A percentile compares a stretch with the other conserved stretches of the same genome.
Evolutionary conservation across 805 yeast species (phyloP).

Genomic region (Cyberlindnera saturnus): DNA sequence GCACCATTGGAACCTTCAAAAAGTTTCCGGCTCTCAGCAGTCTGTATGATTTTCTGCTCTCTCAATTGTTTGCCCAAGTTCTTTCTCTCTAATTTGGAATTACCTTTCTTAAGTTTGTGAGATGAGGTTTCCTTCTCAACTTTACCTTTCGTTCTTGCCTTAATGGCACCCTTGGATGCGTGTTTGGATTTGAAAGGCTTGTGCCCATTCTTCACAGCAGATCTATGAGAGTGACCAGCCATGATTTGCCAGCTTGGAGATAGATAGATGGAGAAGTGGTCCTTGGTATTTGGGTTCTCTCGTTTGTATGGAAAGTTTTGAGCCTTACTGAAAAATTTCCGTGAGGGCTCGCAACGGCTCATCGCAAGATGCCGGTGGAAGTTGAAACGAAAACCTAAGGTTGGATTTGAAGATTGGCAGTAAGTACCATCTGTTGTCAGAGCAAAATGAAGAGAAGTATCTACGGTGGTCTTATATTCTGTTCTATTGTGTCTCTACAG

Average conservation of each 20-base stretch:
- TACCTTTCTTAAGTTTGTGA: slow-evolving; percentile 26
- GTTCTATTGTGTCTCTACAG: no score
- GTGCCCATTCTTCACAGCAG: slow-evolving; percentile 76
- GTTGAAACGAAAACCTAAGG: no score
- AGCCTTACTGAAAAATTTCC: no score
- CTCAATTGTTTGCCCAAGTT: slow-evolving; percentile 75
- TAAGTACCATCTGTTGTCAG: no score
- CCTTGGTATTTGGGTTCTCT: background rate
- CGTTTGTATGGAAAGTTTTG: background rate
- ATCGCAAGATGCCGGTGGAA: no score
- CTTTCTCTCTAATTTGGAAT: slow-evolving; percentile 61
- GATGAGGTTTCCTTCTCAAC: slow-evolving; percentile 57
- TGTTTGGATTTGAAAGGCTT: slow-evolving; percentile 91
- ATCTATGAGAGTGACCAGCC: slow-evolving; percentile 82
- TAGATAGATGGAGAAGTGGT: background rate
- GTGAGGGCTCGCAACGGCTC: no score
- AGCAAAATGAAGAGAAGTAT: no score
- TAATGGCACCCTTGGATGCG: slow-evolving; percentile 81
- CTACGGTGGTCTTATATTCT: no score
- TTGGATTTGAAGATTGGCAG: no score
- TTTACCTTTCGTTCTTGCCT: slow-evolving; percentile 77
- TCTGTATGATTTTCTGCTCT: slow-evolving; percentile 58
- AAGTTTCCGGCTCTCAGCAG: slow-evolving; percentile 54
- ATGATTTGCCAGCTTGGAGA: slow-evolving; percentile 22
- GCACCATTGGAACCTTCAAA: slow-evolving; percentile 80